phyloP scores from a whole-genome alignment of 2,329 filamentous ascomycete genomes.

The Dactylonectria estremocensis region DNA sequence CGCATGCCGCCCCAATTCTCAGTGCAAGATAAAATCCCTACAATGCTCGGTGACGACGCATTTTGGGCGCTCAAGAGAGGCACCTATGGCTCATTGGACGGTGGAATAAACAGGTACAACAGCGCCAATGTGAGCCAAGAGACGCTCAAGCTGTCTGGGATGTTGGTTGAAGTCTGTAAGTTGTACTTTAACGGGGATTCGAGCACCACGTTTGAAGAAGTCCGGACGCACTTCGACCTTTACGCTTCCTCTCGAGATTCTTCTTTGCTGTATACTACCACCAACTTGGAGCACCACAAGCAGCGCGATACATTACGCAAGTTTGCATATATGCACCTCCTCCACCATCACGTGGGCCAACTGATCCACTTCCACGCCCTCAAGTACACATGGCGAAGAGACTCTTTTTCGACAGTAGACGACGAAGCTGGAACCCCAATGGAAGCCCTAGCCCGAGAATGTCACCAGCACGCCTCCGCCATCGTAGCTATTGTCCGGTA shows the following conservation, averaged over 20 bases:
- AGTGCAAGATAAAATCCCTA: neutral
- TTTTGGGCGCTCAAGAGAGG: neutral
- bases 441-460: neutral
- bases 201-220: neutral
- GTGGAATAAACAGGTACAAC: neutral
- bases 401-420: neutral
- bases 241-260: neutral
- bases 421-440: neutral
- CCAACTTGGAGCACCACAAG: neutral
- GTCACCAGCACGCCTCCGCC: neutral
- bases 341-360: neutral
- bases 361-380: neutral
- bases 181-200: neutral
- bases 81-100: neutral
- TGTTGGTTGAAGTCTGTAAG: neutral
- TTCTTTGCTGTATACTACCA: neutral
- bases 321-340: slow-evolving; percentile 4
- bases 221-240: neutral
- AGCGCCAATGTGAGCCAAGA: neutral
- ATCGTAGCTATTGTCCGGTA: neutral
- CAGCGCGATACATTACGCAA: neutral
- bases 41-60: neutral
- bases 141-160: neutral
- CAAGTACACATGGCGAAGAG: neutral
- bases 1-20: neutral